Conservation (phyloP, 164 flowering plant species). For the Vitis cinerea region DNA sequence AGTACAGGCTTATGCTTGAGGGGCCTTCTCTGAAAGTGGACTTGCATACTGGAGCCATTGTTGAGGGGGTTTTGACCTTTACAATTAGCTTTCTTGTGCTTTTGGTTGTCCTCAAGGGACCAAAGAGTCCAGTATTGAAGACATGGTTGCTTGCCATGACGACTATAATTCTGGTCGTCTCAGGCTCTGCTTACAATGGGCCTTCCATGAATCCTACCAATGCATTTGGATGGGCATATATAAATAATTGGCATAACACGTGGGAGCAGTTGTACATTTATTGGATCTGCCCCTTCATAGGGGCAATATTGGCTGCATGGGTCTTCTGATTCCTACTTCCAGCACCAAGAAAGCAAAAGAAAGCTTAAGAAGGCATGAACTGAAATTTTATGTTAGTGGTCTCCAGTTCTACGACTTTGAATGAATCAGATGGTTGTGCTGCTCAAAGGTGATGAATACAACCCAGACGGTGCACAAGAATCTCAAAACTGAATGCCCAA, state of each 20-base stretch:
- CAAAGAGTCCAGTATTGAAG: conserved; percentile 45
- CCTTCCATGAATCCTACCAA: conserved; percentile 93
- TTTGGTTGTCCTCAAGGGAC: conserved; percentile 60
- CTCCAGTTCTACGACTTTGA: conserved; percentile 31
- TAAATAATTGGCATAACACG: conserved; percentile 58
- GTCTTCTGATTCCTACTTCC: conserved; percentile 52
- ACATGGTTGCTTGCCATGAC: conserved; percentile 58
- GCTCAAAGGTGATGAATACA: conserved; percentile 31
- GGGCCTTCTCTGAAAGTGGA: conserved; percentile 81
- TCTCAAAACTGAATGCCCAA: conserved; percentile 6
- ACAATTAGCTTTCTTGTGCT: conserved; percentile 61
- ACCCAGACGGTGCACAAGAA: conserved; percentile 6
- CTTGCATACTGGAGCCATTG: conserved; percentile 78
- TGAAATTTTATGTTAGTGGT: not conserved
- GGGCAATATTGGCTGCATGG: conserved; percentile 71
- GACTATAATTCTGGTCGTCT: conserved; percentile 53
- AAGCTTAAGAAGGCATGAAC: conserved; percentile 25
- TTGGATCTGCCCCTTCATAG: conserved; percentile 79
- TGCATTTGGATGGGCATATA: conserved; percentile 89
- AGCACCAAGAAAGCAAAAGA: conserved; percentile 59
- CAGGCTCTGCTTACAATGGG: conserved; percentile 70
- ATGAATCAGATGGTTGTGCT: conserved; percentile 39
- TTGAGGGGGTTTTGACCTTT: conserved; percentile 82
- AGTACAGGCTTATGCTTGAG: conserved; percentile 69
- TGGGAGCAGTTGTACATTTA: conserved; percentile 85